These are phyloP conservation scores for Oemleria cerasiformis DNA, from an alignment of 306 rosid species.

Conservation along the genomic window DNA sequence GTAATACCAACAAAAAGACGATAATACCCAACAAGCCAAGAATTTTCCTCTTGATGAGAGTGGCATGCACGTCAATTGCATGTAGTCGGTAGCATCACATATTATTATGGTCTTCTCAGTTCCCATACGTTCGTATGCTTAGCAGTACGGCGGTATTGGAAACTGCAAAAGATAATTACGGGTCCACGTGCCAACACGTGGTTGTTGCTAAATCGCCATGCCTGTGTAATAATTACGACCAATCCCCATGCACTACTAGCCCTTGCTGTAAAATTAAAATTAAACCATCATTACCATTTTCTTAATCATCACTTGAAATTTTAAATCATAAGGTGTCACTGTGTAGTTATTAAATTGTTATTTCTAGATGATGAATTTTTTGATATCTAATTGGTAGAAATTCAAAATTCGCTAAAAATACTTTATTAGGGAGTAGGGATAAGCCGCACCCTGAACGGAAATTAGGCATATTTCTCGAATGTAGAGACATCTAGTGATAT, in stretches of 20 bases:
- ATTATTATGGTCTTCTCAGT: neutral
- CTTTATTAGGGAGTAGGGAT: too few species aligned
- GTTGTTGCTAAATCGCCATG: neutral
- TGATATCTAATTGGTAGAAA: too few species aligned
- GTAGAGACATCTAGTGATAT: too few species aligned
- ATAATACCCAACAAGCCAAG: too few species aligned
- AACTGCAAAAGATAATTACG: slow-evolving; percentile 19
- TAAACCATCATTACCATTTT: neutral
- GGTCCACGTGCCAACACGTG: slow-evolving; percentile 44
- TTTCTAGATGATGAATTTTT: too few species aligned
- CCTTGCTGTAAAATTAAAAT: neutral
- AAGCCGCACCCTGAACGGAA: too few species aligned
- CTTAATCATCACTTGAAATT: too few species aligned
- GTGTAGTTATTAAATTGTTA: too few species aligned
- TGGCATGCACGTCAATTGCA: slow-evolving; percentile 21
- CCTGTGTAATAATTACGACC: slow-evolving; percentile 21
- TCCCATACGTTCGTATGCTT: neutral
- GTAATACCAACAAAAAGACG: too few species aligned
- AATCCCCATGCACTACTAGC: slow-evolving; percentile 31
- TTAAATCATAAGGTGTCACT: too few species aligned
- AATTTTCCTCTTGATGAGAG: neutral
- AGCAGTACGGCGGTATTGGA: neutral
- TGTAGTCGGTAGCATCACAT: neutral
- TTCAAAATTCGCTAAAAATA: too few species aligned
- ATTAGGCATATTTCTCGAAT: too few species aligned